Percentiles rank a stretch among this genome's conserved stretches.
Conservation (phyloP, 371 early-diverging fungal species). For the Massospora cicadina region DNA sequence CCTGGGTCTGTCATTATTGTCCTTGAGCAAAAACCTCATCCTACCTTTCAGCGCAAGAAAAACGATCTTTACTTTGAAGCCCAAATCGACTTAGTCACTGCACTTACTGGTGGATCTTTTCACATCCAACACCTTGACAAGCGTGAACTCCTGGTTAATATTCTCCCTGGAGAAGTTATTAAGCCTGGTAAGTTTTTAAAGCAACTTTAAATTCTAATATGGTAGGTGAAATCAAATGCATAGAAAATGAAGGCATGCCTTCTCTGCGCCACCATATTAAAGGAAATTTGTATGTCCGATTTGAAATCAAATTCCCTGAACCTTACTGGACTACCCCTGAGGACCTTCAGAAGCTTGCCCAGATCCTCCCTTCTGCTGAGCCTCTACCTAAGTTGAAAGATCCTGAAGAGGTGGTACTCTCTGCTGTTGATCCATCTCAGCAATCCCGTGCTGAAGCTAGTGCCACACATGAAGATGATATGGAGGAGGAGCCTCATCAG, state of each 20-base stretch:
- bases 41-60: constrained; percentile 53
- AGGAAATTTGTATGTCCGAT: constrained; percentile 82
- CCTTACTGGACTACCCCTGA: constrained; percentile 44
- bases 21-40: constrained; percentile 63
- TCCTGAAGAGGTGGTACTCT: constrained; percentile 60
- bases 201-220: constrained; percentile 5
- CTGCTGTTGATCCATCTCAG: constrained; percentile 55
- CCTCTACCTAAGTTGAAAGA: constrained; percentile 21
- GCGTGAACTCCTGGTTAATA: constrained; percentile 65
- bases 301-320: constrained; percentile 86
- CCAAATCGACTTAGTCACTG: constrained; percentile 73
- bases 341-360: constrained; percentile 23
- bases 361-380: constrained; percentile 40
- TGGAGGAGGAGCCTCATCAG: constrained; percentile 32
- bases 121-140: constrained; percentile 76
- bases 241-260: constrained; percentile 91
- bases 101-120: constrained; percentile 83
- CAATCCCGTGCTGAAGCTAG: constrained; percentile 24
- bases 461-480: constrained; percentile 31
- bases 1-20: constrained; percentile 83
- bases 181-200: constrained; percentile 37
- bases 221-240: constrained; percentile 55
- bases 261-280: constrained; percentile 68
- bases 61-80: constrained; percentile 53
- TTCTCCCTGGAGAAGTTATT: constrained; percentile 81